phyloP scores from a whole-genome alignment of 1,284 basidiomycete genomes.

The Phellopilus nigrolimitatus region DNA sequence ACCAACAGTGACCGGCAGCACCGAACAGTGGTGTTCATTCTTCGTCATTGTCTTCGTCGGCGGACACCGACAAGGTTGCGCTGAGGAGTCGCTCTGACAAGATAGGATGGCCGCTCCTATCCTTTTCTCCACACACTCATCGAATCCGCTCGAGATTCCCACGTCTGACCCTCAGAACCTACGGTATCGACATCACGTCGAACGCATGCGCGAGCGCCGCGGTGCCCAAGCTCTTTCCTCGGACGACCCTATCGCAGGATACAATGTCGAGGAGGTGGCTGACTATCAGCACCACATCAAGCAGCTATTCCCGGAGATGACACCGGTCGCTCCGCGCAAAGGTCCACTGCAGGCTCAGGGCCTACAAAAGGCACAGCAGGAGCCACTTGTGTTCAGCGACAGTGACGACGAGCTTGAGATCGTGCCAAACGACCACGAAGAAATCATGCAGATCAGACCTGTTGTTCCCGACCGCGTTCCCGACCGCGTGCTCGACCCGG shows the following conservation, averaged over 20 bases:
- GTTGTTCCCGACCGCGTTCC: too few relatives aligned
- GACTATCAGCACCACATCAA: slow-evolving; percentile 51
- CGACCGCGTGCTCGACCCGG: too few relatives aligned
- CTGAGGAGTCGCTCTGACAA: slow-evolving; percentile 1
- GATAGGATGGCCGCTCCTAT: slow-evolving; percentile 30
- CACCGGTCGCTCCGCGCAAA: neutral
- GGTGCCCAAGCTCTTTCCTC: slow-evolving; percentile 33
- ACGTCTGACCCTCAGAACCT: slow-evolving; percentile 56
- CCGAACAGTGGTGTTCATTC: too few relatives aligned
- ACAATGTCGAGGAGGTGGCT: slow-evolving; percentile 35
- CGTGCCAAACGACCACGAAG: slow-evolving; percentile 22
- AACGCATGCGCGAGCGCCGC: slow-evolving; percentile 29
- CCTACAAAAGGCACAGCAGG: slow-evolving; percentile 31
- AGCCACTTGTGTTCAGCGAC: slow-evolving; percentile 37
- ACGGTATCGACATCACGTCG: slow-evolving; percentile 39
- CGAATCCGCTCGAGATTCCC: slow-evolving; percentile 68
- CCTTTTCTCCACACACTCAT: slow-evolving; percentile 68
- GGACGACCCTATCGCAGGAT: slow-evolving; percentile 46
- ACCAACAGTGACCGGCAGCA: neutral
- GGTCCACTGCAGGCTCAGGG: slow-evolving; percentile 24
- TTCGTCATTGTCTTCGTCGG: too few relatives aligned
- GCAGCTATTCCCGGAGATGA: slow-evolving; percentile 12
- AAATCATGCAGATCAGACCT: slow-evolving; percentile 1
- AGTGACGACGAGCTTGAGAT: slow-evolving; percentile 46
- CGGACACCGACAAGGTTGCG: neutral